These are phyloP conservation scores for Citrullus colocynthis DNA, from an alignment of 306 rosid species.

Conservation along the genomic window DNA sequence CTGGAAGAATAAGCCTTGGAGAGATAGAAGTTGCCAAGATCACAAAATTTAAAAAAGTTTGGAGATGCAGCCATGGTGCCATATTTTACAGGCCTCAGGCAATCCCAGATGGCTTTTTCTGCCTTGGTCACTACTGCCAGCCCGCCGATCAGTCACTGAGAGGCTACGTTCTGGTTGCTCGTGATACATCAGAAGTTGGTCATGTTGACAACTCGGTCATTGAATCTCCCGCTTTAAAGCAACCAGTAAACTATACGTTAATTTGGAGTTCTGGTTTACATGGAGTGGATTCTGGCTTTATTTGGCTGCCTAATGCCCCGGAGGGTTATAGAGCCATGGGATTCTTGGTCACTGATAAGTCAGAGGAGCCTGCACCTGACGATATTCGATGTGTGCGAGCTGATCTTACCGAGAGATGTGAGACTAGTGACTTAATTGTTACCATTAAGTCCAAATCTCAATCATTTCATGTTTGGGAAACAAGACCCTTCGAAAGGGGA, in stretches of 20 bases:
- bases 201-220: not conserved
- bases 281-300: conserved; percentile 44
- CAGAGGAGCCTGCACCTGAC: conserved; percentile 42
- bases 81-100: conserved; percentile 62
- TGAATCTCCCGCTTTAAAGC: conserved; percentile 41
- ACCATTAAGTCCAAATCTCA: conserved; percentile 27
- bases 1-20: conserved; percentile 67
- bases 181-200: conserved; percentile 16
- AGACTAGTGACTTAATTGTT: conserved; percentile 32
- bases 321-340: conserved; percentile 76
- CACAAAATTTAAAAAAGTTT: conserved; percentile 44
- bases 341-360: conserved; percentile 38
- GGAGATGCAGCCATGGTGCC: conserved; percentile 42
- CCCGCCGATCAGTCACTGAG: conserved; percentile 42
- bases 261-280: conserved; percentile 51
- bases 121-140: conserved; percentile 83
- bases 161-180: conserved; percentile 64
- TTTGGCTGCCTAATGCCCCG: conserved; percentile 87
- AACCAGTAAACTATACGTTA: conserved; percentile 48
- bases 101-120: conserved; percentile 61
- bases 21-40: conserved; percentile 44
- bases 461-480: conserved; percentile 50
- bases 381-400: conserved; percentile 62
- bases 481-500: conserved; percentile 61
- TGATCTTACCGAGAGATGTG: conserved; percentile 76